Evolutionary conservation across 176 grass and related monocot genomes (phyloP).

Genomic region (Oryza meyeriana): DNA sequence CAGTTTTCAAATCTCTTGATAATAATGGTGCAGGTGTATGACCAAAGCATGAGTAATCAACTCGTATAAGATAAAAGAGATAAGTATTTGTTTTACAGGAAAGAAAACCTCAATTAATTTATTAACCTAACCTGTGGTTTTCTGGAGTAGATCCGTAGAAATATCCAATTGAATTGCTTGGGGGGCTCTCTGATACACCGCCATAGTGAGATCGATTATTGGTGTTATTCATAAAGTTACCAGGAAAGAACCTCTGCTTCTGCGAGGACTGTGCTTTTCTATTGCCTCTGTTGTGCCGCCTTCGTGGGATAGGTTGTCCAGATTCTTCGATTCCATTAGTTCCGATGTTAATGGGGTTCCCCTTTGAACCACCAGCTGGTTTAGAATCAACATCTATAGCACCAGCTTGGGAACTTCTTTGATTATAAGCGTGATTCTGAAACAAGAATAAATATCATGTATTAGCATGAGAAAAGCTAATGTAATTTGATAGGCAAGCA

Average conservation of each 20-base stretch:
- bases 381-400: slow-evolving; percentile 44
- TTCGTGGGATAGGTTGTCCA: slow-evolving; percentile 68
- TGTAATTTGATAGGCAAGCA: not conserved
- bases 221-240: slow-evolving; percentile 58
- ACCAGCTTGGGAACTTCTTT: slow-evolving; percentile 44
- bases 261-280: slow-evolving; percentile 57
- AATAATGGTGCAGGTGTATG: not conserved
- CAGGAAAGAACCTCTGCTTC: slow-evolving; percentile 86
- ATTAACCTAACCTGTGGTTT: slow-evolving; percentile 59
- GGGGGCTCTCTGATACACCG: slow-evolving; percentile 81
- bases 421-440: slow-evolving; percentile 52
- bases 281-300: slow-evolving; percentile 69
- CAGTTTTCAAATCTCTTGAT: not conserved
- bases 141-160: slow-evolving; percentile 99
- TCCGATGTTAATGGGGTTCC: slow-evolving; percentile 31
- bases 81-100: not conserved
- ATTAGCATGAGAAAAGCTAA: slow-evolving; percentile 19
- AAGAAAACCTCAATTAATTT: slow-evolving; percentile 14
- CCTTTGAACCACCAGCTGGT: slow-evolving; percentile 49
- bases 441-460: not conserved
- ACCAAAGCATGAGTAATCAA: not conserved
- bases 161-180: slow-evolving; percentile 90
- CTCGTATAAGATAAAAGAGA: not conserved
- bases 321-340: slow-evolving; percentile 55
- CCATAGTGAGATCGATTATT: slow-evolving; percentile 50